Evolutionary conservation across 352 stramenopile species (phyloP).

Genomic region (Phytophthora pisi): DNA sequence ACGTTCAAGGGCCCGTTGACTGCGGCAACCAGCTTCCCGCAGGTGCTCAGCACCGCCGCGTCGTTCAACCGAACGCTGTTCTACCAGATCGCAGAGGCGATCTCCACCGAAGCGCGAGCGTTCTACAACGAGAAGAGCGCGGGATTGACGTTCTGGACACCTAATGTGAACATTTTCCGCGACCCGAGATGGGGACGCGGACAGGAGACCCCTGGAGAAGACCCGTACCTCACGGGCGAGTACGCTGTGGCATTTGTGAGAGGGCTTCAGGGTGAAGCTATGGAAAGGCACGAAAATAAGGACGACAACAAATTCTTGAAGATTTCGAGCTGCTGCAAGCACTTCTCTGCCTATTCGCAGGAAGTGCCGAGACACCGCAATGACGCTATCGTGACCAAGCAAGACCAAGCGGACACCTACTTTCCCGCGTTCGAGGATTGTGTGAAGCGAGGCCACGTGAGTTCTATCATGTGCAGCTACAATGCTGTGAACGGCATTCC

Average conservation of each 20-base stretch:
- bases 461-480: conserved; percentile 95
- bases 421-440: conserved; percentile 85
- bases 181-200: conserved; percentile 92
- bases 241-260: conserved; percentile 89
- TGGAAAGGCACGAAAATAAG: conserved; percentile 24
- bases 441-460: conserved; percentile 77
- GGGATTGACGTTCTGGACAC: conserved; percentile 92
- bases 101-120: conserved; percentile 81
- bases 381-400: conserved; percentile 85
- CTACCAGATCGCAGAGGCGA: conserved; percentile 69
- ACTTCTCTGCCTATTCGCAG: conserved; percentile 92
- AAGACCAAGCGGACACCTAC: conserved; percentile 92
- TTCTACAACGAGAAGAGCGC: conserved; percentile 81
- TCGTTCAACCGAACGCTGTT: conserved; percentile 92
- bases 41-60: conserved; percentile 74
- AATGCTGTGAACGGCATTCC: conserved; percentile 94
- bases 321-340: conserved; percentile 90
- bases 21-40: conserved; percentile 90
- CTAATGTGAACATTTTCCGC: conserved; percentile 94
- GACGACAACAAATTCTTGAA: conserved; percentile 58
- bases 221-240: conserved; percentile 85
- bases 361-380: conserved; percentile 84
- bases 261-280: conserved; percentile 76
- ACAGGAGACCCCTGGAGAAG: conserved; percentile 91
- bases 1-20: conserved; percentile 53